Percentiles rank a stretch among this genome's conserved stretches.
Evolutionary conservation across 192 early-diverging fungal species (phyloP).

Genomic region (Coemansia sp.): DNA sequence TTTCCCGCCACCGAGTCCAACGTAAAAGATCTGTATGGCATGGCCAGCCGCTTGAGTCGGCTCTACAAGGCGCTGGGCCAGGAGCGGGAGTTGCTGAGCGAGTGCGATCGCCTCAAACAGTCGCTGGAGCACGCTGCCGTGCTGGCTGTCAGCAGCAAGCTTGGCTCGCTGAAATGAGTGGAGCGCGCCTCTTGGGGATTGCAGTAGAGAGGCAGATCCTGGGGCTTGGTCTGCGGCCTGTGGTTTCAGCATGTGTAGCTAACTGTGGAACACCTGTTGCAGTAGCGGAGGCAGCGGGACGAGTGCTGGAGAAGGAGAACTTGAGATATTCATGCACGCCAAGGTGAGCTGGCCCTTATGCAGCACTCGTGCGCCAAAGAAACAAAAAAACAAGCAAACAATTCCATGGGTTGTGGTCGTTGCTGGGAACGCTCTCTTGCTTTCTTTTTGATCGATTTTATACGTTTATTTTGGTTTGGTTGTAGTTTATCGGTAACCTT

Average conservation of each 20-base stretch:
- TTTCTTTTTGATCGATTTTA: not conserved
- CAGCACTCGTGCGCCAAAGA: no score
- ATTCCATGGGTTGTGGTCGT: no score
- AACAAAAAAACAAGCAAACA: slow-evolving; percentile 3
- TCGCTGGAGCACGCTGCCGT: slow-evolving; percentile 28
- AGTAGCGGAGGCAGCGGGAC: no score
- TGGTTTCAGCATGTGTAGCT: no score
- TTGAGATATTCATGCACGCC: no score
- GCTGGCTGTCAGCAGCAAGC: slow-evolving; percentile 19
- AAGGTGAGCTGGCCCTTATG: no score
- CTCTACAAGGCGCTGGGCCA: slow-evolving; percentile 10
- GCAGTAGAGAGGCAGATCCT: not conserved
- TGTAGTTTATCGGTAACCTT: no score
- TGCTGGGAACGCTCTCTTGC: not conserved
- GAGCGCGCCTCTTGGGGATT: not conserved
- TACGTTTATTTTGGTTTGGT: not conserved
- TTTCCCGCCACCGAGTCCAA: slow-evolving; percentile 2
- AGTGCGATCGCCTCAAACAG: slow-evolving; percentile 24
- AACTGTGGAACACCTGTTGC: no score
- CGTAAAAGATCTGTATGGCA: slow-evolving; percentile 4
- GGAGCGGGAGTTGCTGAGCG: slow-evolving; percentile 31
- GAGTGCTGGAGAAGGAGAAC: no score
- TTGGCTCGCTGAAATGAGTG: not conserved
- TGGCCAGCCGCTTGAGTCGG: slow-evolving; percentile 8
- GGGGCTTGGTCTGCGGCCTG: no score